Evolutionary conservation across 2,329 filamentous ascomycete genomes (phyloP).

Genomic region (Colletotrichum musicola): DNA sequence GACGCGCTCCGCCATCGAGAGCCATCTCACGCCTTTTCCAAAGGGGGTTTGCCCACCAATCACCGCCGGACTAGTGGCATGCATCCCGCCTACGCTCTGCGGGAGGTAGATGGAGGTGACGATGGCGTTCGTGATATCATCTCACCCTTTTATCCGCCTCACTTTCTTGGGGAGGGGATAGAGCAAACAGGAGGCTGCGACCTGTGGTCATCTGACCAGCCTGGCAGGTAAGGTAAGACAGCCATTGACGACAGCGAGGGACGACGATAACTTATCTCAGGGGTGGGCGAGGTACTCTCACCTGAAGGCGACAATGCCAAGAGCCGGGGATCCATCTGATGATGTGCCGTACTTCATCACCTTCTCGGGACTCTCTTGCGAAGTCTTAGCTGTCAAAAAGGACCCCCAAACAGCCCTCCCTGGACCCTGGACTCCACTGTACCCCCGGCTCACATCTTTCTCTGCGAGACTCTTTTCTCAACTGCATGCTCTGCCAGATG

Average conservation of each 20-base stretch:
- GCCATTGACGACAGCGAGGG: background rate
- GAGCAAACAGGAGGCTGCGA: background rate
- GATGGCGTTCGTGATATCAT: slow-evolving; percentile 38
- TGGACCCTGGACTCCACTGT: background rate
- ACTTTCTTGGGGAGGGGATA: slow-evolving; percentile 1
- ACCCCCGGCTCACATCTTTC: background rate
- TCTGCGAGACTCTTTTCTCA: background rate
- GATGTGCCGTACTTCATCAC: background rate
- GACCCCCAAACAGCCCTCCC: background rate
- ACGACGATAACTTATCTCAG: background rate
- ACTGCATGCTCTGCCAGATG: background rate
- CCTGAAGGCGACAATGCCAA: background rate
- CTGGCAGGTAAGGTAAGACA: slow-evolving; percentile 28
- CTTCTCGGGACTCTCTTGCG: background rate
- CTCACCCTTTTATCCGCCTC: slow-evolving; percentile 27
- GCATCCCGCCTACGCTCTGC: slow-evolving; percentile 26
- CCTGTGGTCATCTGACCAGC: slow-evolving; percentile 24
- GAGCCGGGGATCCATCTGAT: background rate
- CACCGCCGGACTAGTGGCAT: slow-evolving; percentile 30
- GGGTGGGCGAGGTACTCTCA: no score
- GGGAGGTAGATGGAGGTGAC: background rate
- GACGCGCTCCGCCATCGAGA: slow-evolving; percentile 14
- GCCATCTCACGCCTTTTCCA: background rate
- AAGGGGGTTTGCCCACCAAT: slow-evolving; percentile 26
- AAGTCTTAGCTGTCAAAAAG: slow-evolving; percentile 10